A percentile compares a stretch with the other conserved stretches of the same genome.
Conservation (phyloP, 208 protist genomes). For the Histomonas meleagridis region DNA sequence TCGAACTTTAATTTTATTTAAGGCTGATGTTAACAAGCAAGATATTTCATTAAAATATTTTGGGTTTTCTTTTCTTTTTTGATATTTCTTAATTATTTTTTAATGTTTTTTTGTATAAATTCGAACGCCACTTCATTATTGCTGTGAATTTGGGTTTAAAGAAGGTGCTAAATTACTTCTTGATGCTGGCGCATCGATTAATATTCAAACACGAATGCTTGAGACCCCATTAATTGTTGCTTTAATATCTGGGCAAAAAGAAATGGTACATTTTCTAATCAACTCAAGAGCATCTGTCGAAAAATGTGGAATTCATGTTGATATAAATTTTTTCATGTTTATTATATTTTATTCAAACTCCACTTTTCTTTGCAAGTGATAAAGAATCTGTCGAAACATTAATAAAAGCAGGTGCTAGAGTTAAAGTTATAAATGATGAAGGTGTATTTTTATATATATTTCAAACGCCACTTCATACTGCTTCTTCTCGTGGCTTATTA, state of each 20-base stretch:
- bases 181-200: neutral
- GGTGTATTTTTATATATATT: neutral
- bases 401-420: neutral
- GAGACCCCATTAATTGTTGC: neutral
- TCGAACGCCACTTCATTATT: neutral
- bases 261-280: slow-evolving; percentile 19
- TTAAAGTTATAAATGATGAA: neutral
- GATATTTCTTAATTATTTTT: neutral
- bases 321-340: neutral
- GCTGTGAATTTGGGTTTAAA: neutral
- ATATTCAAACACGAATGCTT: neutral
- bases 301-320: neutral
- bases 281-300: neutral
- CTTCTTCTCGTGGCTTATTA: neutral
- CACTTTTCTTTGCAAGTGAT: neutral
- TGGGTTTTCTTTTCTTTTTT: neutral
- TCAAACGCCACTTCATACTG: neutral
- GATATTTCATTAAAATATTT: slow-evolving; percentile 7
- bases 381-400: neutral
- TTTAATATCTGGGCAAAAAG: neutral
- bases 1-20: neutral
- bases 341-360: neutral
- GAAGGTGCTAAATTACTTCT: neutral
- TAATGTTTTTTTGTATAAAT: neutral
- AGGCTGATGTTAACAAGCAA: slow-evolving; percentile 5